Evolutionary conservation across 495 filamentous ascomycete genomes (phyloP), one percentile per base, ranked within the genome.

Genomic region (Halenospora varia): DNA sequence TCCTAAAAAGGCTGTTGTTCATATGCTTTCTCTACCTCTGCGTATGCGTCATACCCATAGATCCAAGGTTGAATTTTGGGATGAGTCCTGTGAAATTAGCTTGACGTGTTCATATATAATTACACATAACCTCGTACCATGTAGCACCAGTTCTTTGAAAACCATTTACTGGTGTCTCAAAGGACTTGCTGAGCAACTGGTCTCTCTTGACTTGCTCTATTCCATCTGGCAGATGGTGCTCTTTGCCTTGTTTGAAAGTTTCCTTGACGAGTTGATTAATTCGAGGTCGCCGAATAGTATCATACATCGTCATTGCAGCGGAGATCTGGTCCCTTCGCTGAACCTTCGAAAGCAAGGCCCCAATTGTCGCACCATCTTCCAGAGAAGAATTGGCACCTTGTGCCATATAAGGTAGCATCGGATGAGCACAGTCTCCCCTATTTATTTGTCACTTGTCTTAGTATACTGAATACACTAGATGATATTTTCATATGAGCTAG

Each of bases 141-240:
- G 35, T 8, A 15, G 35, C 8, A 40, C 35, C 9, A 15, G 35
- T 40, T 15, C 15, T 15, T 15, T 40, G 35, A 9, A 15, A 15
- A 15, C 15, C 35, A 8, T 9, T 15, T 40, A 40, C 15, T 40
- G 35, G 15, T 8, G 8, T 40, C 9, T 40, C 9, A 40, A 8
- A 40, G 35, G n/a, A n/a, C n/a, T n/a, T n/a, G n/a, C n/a, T n/a
- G 35, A 40, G 15, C 35, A 40, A 40, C 23, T 41, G 63, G 51
- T 77, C 83, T 47, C 85, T 68, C 29, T 73, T 70, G 56, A 75
- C 68, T 59, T 86, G 83, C 42, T 70, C 71, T n/a, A 72, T 67
- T 0, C 83, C 82, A 57, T 87, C 76, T 9, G 64, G 68, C 56
- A 88, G 58, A 61, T 88, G 85, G 59, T 82, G 85, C 40, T 81